Base-by-base conservation (phyloP, 805 yeast genomes). In the Cyberlindnera veronae region DNA sequence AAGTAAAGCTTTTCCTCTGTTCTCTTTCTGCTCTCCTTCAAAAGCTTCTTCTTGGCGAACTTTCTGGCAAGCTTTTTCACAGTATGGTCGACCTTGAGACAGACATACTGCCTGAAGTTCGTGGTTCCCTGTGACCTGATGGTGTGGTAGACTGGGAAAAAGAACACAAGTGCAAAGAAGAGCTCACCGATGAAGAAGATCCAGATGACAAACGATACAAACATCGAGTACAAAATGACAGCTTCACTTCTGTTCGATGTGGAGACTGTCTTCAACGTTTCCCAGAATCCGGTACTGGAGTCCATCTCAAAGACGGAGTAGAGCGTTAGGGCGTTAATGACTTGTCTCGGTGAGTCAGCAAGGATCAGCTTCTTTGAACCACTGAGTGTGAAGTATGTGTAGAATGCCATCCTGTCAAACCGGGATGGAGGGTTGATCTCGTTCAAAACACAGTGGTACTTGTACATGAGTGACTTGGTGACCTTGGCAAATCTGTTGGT, bases 311-410 rank as follows among this genome's bases (percentile, higher is more conserved):
- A 54, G 5, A 73, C 76, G 3, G 79, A 71, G 62, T 71, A 74
- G 16, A 83, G 63, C 0, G 96, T 86, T 50, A 84, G 66, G 20
- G 89, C 84, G 56, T 88, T 88, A 46, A 88, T 75, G 2, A 85
- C 81, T 62, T 88, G 96, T 62, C 96, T 77, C 18, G 96, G 96
- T 14, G 89, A 72, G 50, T 88, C 95, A 0, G 95, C 89, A 32
- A 85, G 65, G 9, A 87, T 52, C 49, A 87, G 71, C 32, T 76
- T 65, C 12, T 84, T 52, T 49, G 77, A 82, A 38, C 76, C 75
- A 51, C 83, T 81, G 38, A 83, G 64, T 35, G 84, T 79, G 47
- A 75, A 76, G 60, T 77, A 85, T 3, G 80, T 71, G 48, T 74
- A 74, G 46, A 87, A 76, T 9, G 87, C 76, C 36, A 80, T 60